Evolutionary conservation across 2,329 filamentous ascomycete genomes (phyloP).

Genomic region (Calonectria pteridis): DNA sequence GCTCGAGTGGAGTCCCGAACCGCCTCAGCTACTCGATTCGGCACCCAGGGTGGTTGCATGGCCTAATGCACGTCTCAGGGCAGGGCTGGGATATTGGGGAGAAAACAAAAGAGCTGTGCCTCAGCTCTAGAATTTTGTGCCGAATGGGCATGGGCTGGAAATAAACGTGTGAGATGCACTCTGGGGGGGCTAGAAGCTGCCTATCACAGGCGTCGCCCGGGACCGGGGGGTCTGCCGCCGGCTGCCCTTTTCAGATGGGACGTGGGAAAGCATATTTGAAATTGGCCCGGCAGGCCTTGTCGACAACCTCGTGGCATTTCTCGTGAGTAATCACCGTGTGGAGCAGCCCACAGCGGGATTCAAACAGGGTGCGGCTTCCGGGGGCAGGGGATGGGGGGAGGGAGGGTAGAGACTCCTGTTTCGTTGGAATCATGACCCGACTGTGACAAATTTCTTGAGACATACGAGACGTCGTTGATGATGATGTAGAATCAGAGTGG

Average conservation of each 20-base stretch:
- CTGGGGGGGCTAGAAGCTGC: not conserved
- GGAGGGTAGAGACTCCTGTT: not conserved
- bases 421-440: not conserved
- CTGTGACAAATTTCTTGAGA: not conserved
- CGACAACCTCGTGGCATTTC: not conserved
- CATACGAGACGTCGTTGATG: not conserved
- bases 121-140: not conserved
- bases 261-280: not conserved
- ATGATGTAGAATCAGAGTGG: not conserved
- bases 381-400: not conserved
- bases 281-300: not conserved
- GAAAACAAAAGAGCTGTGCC: not conserved
- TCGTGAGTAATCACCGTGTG: not conserved
- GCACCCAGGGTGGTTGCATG: not conserved
- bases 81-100: not conserved
- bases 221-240: not conserved
- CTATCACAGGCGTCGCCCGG: not conserved
- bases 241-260: not conserved
- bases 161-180: not conserved
- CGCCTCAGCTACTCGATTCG: slow-evolving; percentile 3
- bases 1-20: not conserved
- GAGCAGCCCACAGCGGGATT: not conserved
- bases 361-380: not conserved
- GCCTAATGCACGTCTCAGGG: slow-evolving; percentile 9
- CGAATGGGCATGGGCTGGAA: not conserved